These are phyloP conservation scores for Tricholoma bakamatsutake DNA, from an alignment of 768 basidiomycete species.

Conservation along the genomic window DNA sequence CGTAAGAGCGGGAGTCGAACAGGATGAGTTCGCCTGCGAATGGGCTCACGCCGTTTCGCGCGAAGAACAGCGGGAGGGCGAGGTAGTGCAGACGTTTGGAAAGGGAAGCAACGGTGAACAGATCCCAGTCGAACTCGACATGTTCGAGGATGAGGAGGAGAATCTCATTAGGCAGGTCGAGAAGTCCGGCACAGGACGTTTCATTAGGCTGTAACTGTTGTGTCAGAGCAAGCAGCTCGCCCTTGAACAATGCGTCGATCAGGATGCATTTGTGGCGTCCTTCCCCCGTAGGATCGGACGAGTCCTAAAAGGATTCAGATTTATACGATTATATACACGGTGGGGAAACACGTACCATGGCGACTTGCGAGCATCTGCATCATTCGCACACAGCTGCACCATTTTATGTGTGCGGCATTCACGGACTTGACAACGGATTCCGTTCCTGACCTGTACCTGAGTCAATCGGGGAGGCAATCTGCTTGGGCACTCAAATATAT, in stretches of 20 bases:
- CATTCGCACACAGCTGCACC: not conserved
- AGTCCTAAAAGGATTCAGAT: not conserved
- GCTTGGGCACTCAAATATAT: not conserved
- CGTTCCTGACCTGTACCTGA: not conserved
- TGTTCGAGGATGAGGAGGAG: constrained; percentile 13
- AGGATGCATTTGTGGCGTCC: not conserved
- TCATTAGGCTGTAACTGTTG: not conserved
- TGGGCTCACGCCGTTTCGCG: constrained; percentile 14
- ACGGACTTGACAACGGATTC: not conserved
- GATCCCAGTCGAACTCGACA: constrained; percentile 13
- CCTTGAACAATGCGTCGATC: not conserved
- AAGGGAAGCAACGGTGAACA: constrained; percentile 16
- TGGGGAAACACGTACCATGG: not conserved
- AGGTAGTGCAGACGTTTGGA: constrained; percentile 22
- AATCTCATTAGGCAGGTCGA: constrained; percentile 26
- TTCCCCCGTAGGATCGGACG: not conserved
- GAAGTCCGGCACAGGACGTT: not conserved
- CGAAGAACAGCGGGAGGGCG: constrained; percentile 21
- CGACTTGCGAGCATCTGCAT: not conserved
- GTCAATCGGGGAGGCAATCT: not conserved
- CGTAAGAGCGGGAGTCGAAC: constrained; percentile 14
- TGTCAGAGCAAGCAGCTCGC: not conserved
- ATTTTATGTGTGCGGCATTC: not conserved
- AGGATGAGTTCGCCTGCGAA: constrained; percentile 16
- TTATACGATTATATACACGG: not conserved